Conservation (phyloP, 2,329 filamentous ascomycete genomes). For the Arachnomyces sp. region DNA sequence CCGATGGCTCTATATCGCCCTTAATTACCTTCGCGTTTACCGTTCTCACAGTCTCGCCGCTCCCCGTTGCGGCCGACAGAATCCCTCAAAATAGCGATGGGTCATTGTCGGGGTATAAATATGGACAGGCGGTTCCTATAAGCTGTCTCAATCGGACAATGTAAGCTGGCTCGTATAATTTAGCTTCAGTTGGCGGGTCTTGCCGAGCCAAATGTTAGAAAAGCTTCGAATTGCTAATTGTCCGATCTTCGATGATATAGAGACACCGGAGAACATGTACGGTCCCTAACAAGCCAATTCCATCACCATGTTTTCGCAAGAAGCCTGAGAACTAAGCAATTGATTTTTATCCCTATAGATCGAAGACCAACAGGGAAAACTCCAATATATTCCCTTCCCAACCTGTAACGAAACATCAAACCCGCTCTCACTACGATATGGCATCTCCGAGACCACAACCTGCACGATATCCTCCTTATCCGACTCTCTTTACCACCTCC, state of each 20-base stretch:
- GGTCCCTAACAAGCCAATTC: conserved; percentile 11
- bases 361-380: conserved; percentile 67
- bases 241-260: conserved; percentile 37
- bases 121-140: conserved; percentile 43
- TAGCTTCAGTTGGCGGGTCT: neutral
- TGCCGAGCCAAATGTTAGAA: neutral
- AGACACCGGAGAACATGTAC: conserved; percentile 73
- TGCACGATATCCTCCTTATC: conserved; percentile 45
- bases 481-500: conserved; percentile 47
- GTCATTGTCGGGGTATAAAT: conserved; percentile 36
- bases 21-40: conserved; percentile 1
- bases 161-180: conserved; percentile 26
- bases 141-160: conserved; percentile 45
- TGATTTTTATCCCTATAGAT: conserved; percentile 40
- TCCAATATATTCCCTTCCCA: conserved; percentile 88
- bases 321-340: conserved; percentile 3
- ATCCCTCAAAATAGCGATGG: conserved; percentile 3
- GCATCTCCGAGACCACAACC: conserved; percentile 55
- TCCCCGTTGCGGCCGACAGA: conserved; percentile 17
- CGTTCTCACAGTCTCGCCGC: conserved; percentile 1
- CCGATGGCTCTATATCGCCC: conserved; percentile 12
- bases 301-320: neutral
- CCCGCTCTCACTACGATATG: conserved; percentile 79
- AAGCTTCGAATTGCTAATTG: conserved; percentile 7
- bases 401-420: conserved; percentile 78